These are phyloP conservation scores for Thielaviopsis musarum DNA, from an alignment of 2,329 filamentous ascomycete species.

Conservation along the genomic window DNA sequence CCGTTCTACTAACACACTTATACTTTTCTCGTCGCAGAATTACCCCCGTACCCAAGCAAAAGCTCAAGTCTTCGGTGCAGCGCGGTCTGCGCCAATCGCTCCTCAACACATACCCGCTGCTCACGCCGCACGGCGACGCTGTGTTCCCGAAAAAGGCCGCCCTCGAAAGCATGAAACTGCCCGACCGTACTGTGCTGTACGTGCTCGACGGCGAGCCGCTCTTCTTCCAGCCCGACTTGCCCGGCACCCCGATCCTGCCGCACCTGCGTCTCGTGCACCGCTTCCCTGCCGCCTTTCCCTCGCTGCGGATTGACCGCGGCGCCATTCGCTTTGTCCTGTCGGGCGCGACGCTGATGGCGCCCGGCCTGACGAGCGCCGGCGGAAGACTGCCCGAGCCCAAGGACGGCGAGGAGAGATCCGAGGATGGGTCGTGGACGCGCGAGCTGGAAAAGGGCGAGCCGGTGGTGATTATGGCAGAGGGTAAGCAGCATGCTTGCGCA, in stretches of 20 bases:
- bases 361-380: conserved; percentile 70
- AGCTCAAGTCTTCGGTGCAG: conserved; percentile 94
- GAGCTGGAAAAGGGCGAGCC: conserved; percentile 68
- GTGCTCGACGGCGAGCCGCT: conserved; percentile 60
- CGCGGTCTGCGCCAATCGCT: conserved; percentile 70
- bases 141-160: conserved; percentile 90
- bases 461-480: conserved; percentile 81
- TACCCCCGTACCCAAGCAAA: conserved; percentile 65
- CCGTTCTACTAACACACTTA: neutral
- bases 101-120: conserved; percentile 67
- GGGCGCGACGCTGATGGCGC: conserved; percentile 90
- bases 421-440: conserved; percentile 39
- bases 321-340: conserved; percentile 93
- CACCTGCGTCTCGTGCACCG: conserved; percentile 81
- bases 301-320: conserved; percentile 79
- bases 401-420: conserved; percentile 25
- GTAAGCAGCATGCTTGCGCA: conserved; percentile 80
- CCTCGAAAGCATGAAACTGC: conserved; percentile 79
- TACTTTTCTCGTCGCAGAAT: conserved; percentile 34
- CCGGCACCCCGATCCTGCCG: conserved; percentile 55
- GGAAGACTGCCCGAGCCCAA: conserved; percentile 52
- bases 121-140: conserved; percentile 79
- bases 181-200: conserved; percentile 81
- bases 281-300: conserved; percentile 71
- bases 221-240: conserved; percentile 67